Base-by-base conservation (phyloP, 805 yeast species). In the Ogataea glucozyma region DNA sequence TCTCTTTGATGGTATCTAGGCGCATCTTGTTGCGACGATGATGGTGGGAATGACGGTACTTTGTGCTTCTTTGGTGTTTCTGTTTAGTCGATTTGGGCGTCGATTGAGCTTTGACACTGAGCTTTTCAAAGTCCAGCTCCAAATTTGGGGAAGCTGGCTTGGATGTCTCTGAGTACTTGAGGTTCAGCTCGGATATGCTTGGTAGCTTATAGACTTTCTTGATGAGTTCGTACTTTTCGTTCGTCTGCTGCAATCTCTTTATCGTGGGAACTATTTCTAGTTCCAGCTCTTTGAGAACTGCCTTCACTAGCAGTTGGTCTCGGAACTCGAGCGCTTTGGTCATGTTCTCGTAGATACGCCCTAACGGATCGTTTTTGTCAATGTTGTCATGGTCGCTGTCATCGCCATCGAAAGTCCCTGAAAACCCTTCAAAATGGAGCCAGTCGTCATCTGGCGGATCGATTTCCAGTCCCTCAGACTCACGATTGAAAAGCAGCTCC, bases 121-220 rank as follows among this genome's bases (percentile, higher is more conserved):
- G 12, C 8, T 19, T 31, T 6, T 31, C 20, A 18, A 39, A 23
- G 21, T 22, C 24, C 31, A 16, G n/a, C 12, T 31, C 42, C 9
- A 27, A 14, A 4, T 31, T 30, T 4, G 21, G 9, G 10, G 26
- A 7, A 12, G 11, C 21, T 5, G 6, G 8, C 20, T 22, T 26
- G n/a, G n/a, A n/a, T n/a, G n/a, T n/a, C 21, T 26, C 39, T 11
- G 22, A 29, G 13, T 45, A 29, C 18, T 49, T 48, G 16, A 41
- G 45, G 18, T 48, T 48, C 23, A 60, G 35, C 22, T 56, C 53
- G 0, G 60, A 51, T 5, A 59, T 47, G 40, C 64, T 59, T 7
- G 64, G 65, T 19, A 60, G 48, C 33, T 52, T 60, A 30, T 58
- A 57, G 3, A 58, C 27, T 14, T 23, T 34, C 39, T 57, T 60